phyloP scores from a whole-genome alignment of 768 basidiomycete species.

The Tulasnella sp. region DNA sequence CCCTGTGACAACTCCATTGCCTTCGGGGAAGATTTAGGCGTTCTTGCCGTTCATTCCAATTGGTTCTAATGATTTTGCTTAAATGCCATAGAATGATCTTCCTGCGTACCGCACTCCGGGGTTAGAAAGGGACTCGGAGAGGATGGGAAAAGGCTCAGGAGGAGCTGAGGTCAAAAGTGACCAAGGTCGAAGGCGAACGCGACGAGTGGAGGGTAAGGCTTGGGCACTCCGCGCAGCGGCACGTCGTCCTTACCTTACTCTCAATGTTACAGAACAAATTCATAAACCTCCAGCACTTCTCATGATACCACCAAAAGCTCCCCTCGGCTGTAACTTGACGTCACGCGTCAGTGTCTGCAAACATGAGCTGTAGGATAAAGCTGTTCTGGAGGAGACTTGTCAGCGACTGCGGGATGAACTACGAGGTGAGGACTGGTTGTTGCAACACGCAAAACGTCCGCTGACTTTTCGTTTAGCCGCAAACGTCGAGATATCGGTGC shows the following conservation, averaged over 20 bases:
- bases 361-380: conserved; percentile 87
- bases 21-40: too few relatives aligned
- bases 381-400: conserved; percentile 76
- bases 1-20: too few relatives aligned
- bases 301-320: conserved; percentile 86
- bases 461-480: conserved; percentile 42
- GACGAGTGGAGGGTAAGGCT: conserved; percentile 84
- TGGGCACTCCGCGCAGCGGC: not conserved
- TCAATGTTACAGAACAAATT: conserved; percentile 54
- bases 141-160: conserved; percentile 77
- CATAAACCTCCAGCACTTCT: conserved; percentile 73
- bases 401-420: conserved; percentile 90
- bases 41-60: too few relatives aligned
- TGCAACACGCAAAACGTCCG: not conserved
- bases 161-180: conserved; percentile 62
- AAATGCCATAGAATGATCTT: too few relatives aligned
- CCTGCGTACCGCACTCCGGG: too few relatives aligned
- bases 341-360: conserved; percentile 69
- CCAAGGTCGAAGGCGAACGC: conserved; percentile 58
- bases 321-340: conserved; percentile 83
- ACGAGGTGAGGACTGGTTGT: conserved; percentile 46
- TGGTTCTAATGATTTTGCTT: too few relatives aligned
- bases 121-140: conserved; percentile 78
- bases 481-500: conserved; percentile 69
- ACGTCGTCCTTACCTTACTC: not conserved